phyloP scores from a whole-genome alignment of 2,329 filamentous ascomycete species.

The Colletotrichum limetticola region DNA sequence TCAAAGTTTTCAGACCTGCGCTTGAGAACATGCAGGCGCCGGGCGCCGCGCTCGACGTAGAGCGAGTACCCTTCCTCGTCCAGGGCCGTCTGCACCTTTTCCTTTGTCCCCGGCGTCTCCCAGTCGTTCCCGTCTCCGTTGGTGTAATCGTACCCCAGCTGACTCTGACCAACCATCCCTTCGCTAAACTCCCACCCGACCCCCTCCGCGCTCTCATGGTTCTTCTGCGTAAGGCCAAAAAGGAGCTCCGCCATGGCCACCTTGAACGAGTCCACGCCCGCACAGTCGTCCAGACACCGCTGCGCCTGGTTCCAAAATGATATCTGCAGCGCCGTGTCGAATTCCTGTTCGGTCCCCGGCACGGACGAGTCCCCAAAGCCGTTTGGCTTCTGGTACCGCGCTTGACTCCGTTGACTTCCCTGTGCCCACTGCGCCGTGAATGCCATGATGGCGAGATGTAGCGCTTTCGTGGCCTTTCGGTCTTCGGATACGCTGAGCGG shows the following conservation, averaged over 20 bases:
- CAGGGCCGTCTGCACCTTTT: slow-evolving; percentile 35
- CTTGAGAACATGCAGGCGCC: slow-evolving; percentile 52
- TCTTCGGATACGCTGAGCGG: slow-evolving; percentile 54
- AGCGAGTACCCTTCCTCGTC: slow-evolving; percentile 45
- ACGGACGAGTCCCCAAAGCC: slow-evolving; percentile 15
- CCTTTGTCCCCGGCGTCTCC: not conserved
- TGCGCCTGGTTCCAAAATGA: slow-evolving; percentile 52
- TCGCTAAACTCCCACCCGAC: slow-evolving; percentile 35
- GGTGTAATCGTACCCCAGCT: no score
- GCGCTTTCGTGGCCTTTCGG: slow-evolving; percentile 54
- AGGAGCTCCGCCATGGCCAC: slow-evolving; percentile 51
- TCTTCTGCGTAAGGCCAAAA: slow-evolving; percentile 49
- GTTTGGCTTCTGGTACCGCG: slow-evolving; percentile 19
- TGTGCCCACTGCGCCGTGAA: slow-evolving; percentile 64
- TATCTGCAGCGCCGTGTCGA: slow-evolving; percentile 50
- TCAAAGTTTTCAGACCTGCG: slow-evolving; percentile 42
- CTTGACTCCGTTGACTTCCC: slow-evolving; percentile 41
- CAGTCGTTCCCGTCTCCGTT: not conserved
- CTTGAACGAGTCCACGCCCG: slow-evolving; percentile 49
- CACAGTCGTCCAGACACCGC: slow-evolving; percentile 46
- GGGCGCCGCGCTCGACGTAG: slow-evolving; percentile 49
- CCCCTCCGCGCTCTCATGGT: not conserved
- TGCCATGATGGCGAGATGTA: slow-evolving; percentile 61
- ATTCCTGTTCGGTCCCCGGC: slow-evolving; percentile 45
- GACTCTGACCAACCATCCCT: not conserved